Evolutionary conservation across 345 rosid species (phyloP), one percentile per base, ranked within the genome.

Genomic region (Citrus hindsii): DNA sequence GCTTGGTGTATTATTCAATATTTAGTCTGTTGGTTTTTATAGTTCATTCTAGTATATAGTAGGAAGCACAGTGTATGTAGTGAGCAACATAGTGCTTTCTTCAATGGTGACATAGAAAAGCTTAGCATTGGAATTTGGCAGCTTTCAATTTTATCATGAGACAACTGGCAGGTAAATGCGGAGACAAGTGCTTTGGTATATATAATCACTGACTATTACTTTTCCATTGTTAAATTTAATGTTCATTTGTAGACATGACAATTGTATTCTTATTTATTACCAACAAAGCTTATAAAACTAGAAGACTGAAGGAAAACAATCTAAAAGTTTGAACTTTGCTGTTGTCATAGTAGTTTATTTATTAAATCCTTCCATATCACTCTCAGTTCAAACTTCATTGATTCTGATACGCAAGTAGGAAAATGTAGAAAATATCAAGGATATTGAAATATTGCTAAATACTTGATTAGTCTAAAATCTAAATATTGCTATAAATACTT

Each of bases 11-110:
- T 72, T 22, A 56, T 72, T 56, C 30, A 72, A n/a, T 72, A 6
- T 3, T n/a, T 58, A 40, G 25, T 40, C 37, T 61, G 58, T 4
- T 40, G 18, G 67, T 60, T n/a, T 4, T 38, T 18, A 35, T 73
- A 40, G 12, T 64, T 22, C 24, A 32, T 30, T 70, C 59, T 28
- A 19, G 25, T 28, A 51, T 9, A 8, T 48, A 9, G 28, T 74
- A 46, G 61, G n/a, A 68, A 32, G 75, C 40, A 32, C 25, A 59
- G 70, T 79, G 30, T 37, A 40, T 74, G 28, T 78, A 37, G 24
- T n/a, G 19, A 30, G 25, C 63, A n/a, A 5, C 25, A 21, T 55
- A 33, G 56, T 48, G 25, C 14, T 48, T 69, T 69, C 24, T 69
- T 27, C 40, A 48, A 16, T 10, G 53, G 62, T 71, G 25, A 27